Evolutionary conservation across 352 stramenopile species (phyloP).

Genomic region (Phytophthora crassamura): DNA sequence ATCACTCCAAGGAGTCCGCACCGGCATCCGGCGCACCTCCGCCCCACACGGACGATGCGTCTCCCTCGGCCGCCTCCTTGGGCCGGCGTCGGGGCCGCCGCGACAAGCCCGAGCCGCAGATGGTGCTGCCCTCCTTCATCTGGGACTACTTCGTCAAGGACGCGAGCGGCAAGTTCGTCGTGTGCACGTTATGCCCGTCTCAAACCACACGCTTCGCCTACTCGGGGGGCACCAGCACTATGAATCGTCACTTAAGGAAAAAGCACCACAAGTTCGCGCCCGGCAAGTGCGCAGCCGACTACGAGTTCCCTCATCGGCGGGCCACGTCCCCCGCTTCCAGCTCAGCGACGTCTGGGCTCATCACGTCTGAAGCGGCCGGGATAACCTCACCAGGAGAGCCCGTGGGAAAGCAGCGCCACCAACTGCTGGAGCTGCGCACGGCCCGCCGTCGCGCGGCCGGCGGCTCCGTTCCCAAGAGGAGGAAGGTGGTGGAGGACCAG

Average conservation of each 20-base stretch:
- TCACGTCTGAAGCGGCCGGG: conserved; percentile 32
- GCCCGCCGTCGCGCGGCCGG: conserved; percentile 48
- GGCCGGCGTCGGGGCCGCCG: conserved; percentile 24
- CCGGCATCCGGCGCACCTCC: too few species aligned
- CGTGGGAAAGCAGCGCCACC: conserved; percentile 45
- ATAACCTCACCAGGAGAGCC: conserved; percentile 55
- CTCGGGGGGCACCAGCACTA: conserved; percentile 82
- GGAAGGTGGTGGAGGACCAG: conserved; percentile 52
- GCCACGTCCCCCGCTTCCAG: conserved; percentile 14
- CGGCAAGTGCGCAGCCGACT: conserved; percentile 76
- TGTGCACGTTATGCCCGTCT: conserved; percentile 75
- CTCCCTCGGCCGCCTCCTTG: too few species aligned
- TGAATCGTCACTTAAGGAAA: conserved; percentile 84
- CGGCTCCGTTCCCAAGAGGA: conserved; percentile 38
- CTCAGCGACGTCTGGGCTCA: neutral
- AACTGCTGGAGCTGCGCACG: conserved; percentile 69
- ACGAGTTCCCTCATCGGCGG: conserved; percentile 52
- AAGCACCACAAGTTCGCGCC: conserved; percentile 86
- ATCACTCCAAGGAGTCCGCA: too few species aligned
- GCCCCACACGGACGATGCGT: too few species aligned
- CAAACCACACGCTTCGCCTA: conserved; percentile 82
- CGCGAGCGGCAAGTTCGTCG: conserved; percentile 75
- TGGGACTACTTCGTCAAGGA: conserved; percentile 89
- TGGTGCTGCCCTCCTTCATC: conserved; percentile 83
- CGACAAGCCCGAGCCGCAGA: conserved; percentile 65